Base-by-base conservation (phyloP, 768 basidiomycete genomes). In the Kwoniella heveanensis region DNA sequence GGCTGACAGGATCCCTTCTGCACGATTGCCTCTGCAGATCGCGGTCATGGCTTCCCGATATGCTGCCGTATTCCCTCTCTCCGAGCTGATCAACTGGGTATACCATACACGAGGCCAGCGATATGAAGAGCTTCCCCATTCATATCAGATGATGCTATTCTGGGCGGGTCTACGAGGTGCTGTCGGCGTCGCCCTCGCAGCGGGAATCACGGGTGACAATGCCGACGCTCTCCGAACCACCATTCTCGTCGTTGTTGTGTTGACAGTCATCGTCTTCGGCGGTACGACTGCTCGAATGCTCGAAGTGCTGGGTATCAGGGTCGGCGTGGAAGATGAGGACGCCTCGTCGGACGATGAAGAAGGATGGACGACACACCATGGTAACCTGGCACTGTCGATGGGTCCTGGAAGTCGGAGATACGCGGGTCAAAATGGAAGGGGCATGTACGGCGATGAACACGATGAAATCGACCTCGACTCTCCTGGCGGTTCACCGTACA, bases 121-220 rank as follows among this genome's bases (percentile, higher is more conserved):
- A 46, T 82, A 85, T 24, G 94, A 96, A 68, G 94, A 97, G 70
- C 83, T 99, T 4, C 94, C 96, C 0, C 94, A 98, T 79, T 93
- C 92, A 12, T 97, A 99, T 75, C 94, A 97, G 73, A 95, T 98
- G 91, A 96, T 98, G 93, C 82, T 98, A 17, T 98, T 98, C 81
- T 99, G 95, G 96, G 95, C 95, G 0, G 95, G 95, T 5, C 82
- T 99, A 57, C 85, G 96, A 27, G 96, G 96, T 36, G 96, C 96
- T 0, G 96, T 99, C 47, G 96, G 96, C 39, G 96, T 99, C 22
- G 96, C 96, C 2, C 86, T 99, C 29, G 96, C 96, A 1, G 90
- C 92, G 1, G 94, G 94, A 1, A 95, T 99, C 83, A 88, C 88
- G 61, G 95, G 96, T n/a, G 84, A 87, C 27, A 95, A 95, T 74